Evolutionary conservation across 1,284 basidiomycete species (phyloP), one percentile per base, ranked within the genome.

Genomic region (Macrocybe sp.): DNA sequence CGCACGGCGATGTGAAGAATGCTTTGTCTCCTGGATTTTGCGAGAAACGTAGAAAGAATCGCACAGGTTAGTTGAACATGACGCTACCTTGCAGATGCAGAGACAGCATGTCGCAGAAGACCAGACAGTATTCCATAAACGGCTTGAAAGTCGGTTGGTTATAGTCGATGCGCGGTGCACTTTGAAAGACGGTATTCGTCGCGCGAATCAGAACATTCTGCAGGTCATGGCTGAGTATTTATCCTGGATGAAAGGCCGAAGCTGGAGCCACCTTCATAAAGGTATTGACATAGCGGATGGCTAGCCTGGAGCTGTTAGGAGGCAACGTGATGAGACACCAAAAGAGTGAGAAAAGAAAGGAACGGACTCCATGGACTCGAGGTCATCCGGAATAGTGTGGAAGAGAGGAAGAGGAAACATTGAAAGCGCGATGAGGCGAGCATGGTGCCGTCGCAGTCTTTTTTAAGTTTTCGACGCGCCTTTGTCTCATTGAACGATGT

Each of bases 151-250:
- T 22, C 22, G 22, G 58, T n/a, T 44, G 41, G 4, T 41, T 39
- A 35, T 59, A 45, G 3, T 47, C 46, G 11, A 59, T 52, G n/a
- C 37, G 53, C 1, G 47, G 46, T 7, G 58, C 57, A n/a, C 51
- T 33, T n/a, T 51, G 47, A 45, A 59, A 52, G 32, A 59, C 47
- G 33, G 46, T 53, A 46, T 63, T 63, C 32, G 62, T 42, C 8
- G 52, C 59, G 28, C 59, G 56, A 45, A 64, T 58, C 33, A 62
- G 45, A 7, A 58, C 52, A 49, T 63, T 64, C 60, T 64, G 39
- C 10, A 22, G n/a, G 39, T 44, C 16, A 5, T 37, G 28, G 39
- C 29, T n/a, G 35, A 40, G 7, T 6, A 9, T 32, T 38, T 14
- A 43, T 11, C 40, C 29, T 16, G 36, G 8, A 7, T 10, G 11